These are phyloP conservation scores for Pseudocercospora macadamiae DNA, from an alignment of 2,329 filamentous ascomycete genomes.

Conservation along the genomic window DNA sequence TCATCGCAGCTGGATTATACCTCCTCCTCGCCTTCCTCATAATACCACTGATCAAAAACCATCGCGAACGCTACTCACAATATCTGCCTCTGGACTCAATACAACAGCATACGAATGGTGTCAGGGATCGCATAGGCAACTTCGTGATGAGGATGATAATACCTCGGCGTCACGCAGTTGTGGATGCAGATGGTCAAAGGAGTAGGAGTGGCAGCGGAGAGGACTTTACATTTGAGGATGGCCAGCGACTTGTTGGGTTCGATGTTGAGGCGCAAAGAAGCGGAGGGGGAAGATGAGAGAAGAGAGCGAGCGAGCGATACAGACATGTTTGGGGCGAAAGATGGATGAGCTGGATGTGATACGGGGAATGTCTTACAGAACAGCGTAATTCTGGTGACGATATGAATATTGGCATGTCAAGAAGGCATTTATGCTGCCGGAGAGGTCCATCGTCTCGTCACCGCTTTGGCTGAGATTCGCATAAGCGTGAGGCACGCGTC, in stretches of 20 bases:
- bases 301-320: not conserved
- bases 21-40: conserved; percentile 44
- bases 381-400: too few relatives aligned
- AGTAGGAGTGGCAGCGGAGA: conserved; percentile 33
- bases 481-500: too few relatives aligned
- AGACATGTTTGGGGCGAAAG: not conserved
- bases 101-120: conserved; percentile 31
- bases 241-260: conserved; percentile 53
- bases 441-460: too few relatives aligned
- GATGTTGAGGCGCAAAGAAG: conserved; percentile 25
- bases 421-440: too few relatives aligned
- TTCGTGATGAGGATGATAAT: conserved; percentile 39
- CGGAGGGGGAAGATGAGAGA: not conserved
- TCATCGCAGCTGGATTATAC: conserved; percentile 49
- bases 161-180: conserved; percentile 34
- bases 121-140: conserved; percentile 40
- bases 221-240: conserved; percentile 49
- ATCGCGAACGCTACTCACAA: conserved; percentile 49
- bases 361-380: not conserved
- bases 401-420: too few relatives aligned
- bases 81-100: conserved; percentile 43
- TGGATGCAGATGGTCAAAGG: conserved; percentile 36
- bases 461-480: too few relatives aligned
- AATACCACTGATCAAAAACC: conserved; percentile 48
- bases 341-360: not conserved